phyloP scores from a whole-genome alignment of 2,329 filamentous ascomycete genomes.

The Venturia nashicola region DNA sequence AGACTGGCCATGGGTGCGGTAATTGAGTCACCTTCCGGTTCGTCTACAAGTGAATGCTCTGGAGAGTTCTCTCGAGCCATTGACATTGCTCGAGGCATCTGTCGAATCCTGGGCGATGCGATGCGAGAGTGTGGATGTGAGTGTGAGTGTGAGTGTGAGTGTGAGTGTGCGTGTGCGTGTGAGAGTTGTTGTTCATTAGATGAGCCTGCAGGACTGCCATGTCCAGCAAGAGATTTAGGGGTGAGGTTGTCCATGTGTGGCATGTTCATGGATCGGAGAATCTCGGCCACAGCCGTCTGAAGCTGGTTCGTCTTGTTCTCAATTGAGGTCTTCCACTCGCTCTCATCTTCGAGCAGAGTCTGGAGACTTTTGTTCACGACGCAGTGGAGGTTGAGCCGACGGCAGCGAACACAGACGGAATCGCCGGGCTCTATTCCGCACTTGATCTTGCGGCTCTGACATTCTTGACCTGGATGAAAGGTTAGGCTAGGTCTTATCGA shows the following conservation, averaged over 20 bases:
- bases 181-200: neutral
- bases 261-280: constrained; percentile 30
- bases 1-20: constrained; percentile 41
- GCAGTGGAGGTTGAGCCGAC: constrained; percentile 38
- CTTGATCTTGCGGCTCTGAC: constrained; percentile 43
- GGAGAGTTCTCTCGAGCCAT: constrained; percentile 35
- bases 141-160: neutral
- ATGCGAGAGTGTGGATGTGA: constrained; percentile 3
- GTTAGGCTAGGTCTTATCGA: constrained; percentile 1
- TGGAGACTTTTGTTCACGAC: constrained; percentile 44
- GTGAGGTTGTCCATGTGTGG: constrained; percentile 22
- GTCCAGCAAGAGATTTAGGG: constrained; percentile 13
- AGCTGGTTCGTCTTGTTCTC: constrained; percentile 35
- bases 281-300: constrained; percentile 32
- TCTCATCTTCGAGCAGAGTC: constrained; percentile 40
- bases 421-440: constrained; percentile 36
- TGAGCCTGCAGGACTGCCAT: constrained; percentile 14
- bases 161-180: neutral
- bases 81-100: constrained; percentile 19
- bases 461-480: constrained; percentile 22
- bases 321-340: constrained; percentile 14
- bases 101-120: neutral
- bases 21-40: constrained; percentile 16
- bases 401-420: constrained; percentile 35
- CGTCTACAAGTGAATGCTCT: constrained; percentile 25